Base-by-base conservation (phyloP, 495 filamentous ascomycete genomes). In the Lophiostoma macrostomum region DNA sequence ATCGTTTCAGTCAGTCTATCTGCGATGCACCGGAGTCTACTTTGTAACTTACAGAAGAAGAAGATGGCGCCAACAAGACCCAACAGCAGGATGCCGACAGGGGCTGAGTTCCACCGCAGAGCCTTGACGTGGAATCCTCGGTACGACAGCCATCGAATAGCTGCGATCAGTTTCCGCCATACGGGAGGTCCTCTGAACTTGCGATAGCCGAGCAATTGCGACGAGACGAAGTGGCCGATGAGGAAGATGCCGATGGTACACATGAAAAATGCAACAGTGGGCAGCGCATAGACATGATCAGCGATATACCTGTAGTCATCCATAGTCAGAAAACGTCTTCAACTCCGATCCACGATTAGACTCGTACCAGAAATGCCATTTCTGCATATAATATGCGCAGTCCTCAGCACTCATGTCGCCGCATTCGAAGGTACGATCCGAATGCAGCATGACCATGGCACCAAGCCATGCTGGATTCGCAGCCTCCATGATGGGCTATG, bases 261-360 rank as follows among this genome's bases (percentile, higher is more conserved):
- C 19, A 72, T 60, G 37, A 80, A 74, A 53, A 82, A 77, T 14
- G 71, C 74, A 10, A 77, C 65, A 0, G 77, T 78, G 4, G 66
- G 66, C 11, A 78, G 63, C 3, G 75, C 72, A 49, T 74, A 81
- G 19, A 73, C 67, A 52, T 76, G 73, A 49, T 80, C 77, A n/a
- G 77, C 73, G 43, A 76, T 44, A 45, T 79, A 80, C 76, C 75
- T 77, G 39, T 3, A 34, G 35, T 12, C 3, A 10, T 13, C 5
- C 5, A n/a, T n/a, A n/a, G 14, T 46, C 22, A 31, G 22, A 23
- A 10, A 22, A 10, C 5, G 10, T 23, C 8, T 25, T 29, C 24
- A 14, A 30, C 13, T 16, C 20, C 24, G 10, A 12, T 19, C 10
- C 20, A 44, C 10, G 49, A 12, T 12, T 36, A 2, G 29, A 12